phyloP scores from a whole-genome alignment of 306 rosid species.

The Prunus mira region DNA sequence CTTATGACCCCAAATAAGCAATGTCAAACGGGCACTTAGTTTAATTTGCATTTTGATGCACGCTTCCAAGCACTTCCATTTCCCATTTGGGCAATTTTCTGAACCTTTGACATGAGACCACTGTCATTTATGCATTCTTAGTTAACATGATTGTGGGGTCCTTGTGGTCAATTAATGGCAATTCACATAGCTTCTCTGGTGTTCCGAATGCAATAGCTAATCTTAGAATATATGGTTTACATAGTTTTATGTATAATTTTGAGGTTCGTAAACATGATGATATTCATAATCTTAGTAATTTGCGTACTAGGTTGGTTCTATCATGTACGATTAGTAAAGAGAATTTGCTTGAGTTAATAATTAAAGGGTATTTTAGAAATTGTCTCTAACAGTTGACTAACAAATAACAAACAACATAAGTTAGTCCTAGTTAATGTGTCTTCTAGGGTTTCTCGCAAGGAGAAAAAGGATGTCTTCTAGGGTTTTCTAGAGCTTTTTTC shows the following conservation, averaged over 20 bases:
- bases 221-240: background rate
- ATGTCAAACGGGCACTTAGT: too few relatives aligned
- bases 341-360: too few relatives aligned
- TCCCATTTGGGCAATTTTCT: background rate
- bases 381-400: too few relatives aligned
- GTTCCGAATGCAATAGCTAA: background rate
- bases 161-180: too few relatives aligned
- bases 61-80: background rate
- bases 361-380: too few relatives aligned
- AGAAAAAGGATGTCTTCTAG: too few relatives aligned
- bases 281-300: constrained; percentile 10
- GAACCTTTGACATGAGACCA: background rate
- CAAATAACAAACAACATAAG: too few relatives aligned
- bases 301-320: constrained; percentile 45
- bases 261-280: constrained; percentile 6
- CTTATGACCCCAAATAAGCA: too few relatives aligned
- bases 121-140: background rate
- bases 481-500: too few relatives aligned
- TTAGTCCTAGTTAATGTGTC: too few relatives aligned
- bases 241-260: background rate
- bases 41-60: background rate
- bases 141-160: background rate
- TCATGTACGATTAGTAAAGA: constrained; percentile 38
- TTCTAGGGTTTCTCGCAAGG: too few relatives aligned
- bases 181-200: background rate